Base-by-base conservation (phyloP, 805 yeast species). In the Ascoidea asiatica region DNA sequence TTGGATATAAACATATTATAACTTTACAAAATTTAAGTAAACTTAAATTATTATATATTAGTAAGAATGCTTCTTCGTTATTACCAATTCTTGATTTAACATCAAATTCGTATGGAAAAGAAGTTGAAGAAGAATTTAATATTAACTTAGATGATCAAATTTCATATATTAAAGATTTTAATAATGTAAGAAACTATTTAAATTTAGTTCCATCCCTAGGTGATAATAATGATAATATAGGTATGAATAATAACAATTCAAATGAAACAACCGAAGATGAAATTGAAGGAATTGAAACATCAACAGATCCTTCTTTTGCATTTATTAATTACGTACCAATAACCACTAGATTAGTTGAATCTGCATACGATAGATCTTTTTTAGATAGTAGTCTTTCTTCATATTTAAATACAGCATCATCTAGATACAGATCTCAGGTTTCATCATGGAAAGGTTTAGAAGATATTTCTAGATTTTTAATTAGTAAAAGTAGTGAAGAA, bases 321-420 rank as follows among this genome's bases (percentile, higher is more conserved):
- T 77, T 83, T 48, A 82, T 96, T 4, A 92, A 95, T 0, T 82
- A 76, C 23, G 82, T 87, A 0, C 97, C 98, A 2, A 58, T 90
- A 4, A 63, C 76, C 2, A 69, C 79, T 3, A 67, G 97, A 48
- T 53, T 88, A 11, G 70, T 85, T 2, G 88, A 89, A 60, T 62
- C 77, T 19, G 67, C 82, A n/a, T 76, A 79, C 50, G 72, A 70
- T 42, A 62, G 89, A 39, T 70, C 73, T 21, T 71, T 73, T 46
- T 53, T 75, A 42, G 65, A 68, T 46, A 69, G 44, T 19, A 44
- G 50, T 5, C 36, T 46, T 5, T 39, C 50, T 6, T 40, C 51
- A 13, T 46, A 43, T 15, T 41, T 50, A 37, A 43, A 43, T 17
- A 42, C 48, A 41, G 23, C 47, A 37, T 46, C 51, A 8, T 53